A percentile compares a stretch with the other conserved stretches of the same genome.
Evolutionary conservation across 306 rosid genomes (phyloP).

Genomic region (Castanopsis chinensis): DNA sequence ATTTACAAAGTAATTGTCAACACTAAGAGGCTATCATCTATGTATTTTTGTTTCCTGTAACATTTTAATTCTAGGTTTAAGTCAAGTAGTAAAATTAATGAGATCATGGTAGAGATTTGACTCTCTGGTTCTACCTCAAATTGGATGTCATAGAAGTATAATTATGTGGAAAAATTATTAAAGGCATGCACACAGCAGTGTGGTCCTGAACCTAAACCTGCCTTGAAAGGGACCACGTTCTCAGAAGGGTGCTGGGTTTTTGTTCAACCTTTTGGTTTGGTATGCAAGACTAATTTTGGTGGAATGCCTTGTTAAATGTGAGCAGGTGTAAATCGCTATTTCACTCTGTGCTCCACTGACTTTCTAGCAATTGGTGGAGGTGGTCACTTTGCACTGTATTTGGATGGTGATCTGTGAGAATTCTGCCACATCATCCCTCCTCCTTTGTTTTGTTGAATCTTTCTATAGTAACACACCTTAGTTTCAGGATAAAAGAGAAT

Average conservation of each 20-base stretch:
- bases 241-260: neutral
- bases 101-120: too few relatives aligned
- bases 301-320: constrained; percentile 14
- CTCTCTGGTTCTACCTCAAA: too few relatives aligned
- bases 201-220: neutral
- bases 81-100: too few relatives aligned
- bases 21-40: neutral
- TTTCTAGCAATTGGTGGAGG: constrained; percentile 89
- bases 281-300: constrained; percentile 6
- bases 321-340: constrained; percentile 84
- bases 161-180: too few relatives aligned
- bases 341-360: constrained; percentile 72
- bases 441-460: neutral
- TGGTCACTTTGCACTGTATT: constrained; percentile 79
- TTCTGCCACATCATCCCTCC: neutral
- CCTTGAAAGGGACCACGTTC: neutral
- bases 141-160: too few relatives aligned
- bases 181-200: neutral
- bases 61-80: too few relatives aligned
- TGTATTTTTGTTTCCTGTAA: neutral
- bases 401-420: constrained; percentile 89
- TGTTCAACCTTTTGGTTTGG: constrained; percentile 12
- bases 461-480: neutral
- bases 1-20: neutral
- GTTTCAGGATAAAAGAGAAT: neutral